Percentiles rank a stretch among this genome's conserved stretches.
Evolutionary conservation across 2,329 filamentous ascomycete species (phyloP).

Genomic region (Colletotrichum costaricense): DNA sequence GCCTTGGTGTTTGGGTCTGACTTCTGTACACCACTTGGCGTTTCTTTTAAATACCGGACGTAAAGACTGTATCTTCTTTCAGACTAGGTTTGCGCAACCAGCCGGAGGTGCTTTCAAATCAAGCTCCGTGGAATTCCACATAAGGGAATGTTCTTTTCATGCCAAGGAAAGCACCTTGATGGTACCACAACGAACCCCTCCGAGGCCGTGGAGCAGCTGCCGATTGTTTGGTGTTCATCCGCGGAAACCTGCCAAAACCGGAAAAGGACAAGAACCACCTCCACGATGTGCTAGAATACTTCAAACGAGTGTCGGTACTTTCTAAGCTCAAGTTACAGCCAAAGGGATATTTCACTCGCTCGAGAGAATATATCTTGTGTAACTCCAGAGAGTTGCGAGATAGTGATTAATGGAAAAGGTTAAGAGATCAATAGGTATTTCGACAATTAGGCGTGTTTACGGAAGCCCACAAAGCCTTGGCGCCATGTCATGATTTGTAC

Average conservation of each 20-base stretch:
- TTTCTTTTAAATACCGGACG: background rate
- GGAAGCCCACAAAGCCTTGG: no score
- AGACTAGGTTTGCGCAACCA: background rate
- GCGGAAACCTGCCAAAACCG: background rate
- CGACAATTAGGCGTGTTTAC: no score
- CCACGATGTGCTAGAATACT: background rate
- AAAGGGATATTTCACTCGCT: no score
- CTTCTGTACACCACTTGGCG: no score
- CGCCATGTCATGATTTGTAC: no score
- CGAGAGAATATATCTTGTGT: no score
- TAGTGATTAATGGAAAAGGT: no score
- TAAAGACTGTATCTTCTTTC: no score
- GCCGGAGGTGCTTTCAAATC: background rate
- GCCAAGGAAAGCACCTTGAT: background rate
- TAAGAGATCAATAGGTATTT: no score
- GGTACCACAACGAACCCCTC: background rate
- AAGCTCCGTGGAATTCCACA: background rate
- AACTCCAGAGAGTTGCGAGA: no score
- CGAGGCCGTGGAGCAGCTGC: background rate
- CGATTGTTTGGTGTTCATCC: background rate
- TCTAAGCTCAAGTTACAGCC: background rate
- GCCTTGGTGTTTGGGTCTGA: no score
- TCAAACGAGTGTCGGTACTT: no score
- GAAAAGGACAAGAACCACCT: background rate
- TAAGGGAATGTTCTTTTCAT: background rate